Evolutionary conservation across 2,329 filamentous ascomycete genomes (phyloP), one percentile per base, ranked within the genome.

Genomic region (Fusarium chuoi): DNA sequence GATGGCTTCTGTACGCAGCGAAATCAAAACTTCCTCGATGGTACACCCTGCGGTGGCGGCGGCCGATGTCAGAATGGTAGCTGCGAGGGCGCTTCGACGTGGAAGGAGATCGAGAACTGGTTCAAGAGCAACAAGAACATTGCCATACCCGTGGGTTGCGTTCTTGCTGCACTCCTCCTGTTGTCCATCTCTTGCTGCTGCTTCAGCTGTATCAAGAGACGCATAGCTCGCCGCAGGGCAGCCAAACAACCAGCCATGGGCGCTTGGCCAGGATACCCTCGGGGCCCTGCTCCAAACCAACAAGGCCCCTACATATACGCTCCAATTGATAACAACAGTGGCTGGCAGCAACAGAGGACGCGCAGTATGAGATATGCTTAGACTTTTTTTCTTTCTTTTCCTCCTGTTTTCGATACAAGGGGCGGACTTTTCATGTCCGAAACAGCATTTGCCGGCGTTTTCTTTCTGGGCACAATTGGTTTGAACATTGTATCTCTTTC

Each of bases 11-110:
- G 94, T 82, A 91, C 93, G 68, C 88, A 89, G 28, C 89, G 97
- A 84, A 92, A 94, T 80, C 95, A 98, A 81, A 96, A 97, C 83
- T 98, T 97, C 83, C 86, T 98, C 36, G 96, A 99, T 80, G 96
- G 96, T 24, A 98, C 96, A 2, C 85, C 89, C 4, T 99, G 96
- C 80, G 88, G 90, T 59, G 93, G 92, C 24, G 94, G 94, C 62
- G 96, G 96, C 12, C 87, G 85, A 64, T 99, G 96, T 82, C 80
- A 82, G 58, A 96, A 95, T 77, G 96, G 96, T 48, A 84, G 87
- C 75, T 99, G 96, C 83, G 82, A 88, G 77, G 95, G 94, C 70
- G 86, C 90, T 41, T 91, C 89, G 35, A 88, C 93, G 5, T 87
- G 87, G 76, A 91, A 91, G 71, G 91, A 95, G 83, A 91, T 97